Percentiles rank a stretch among this genome's conserved stretches.
phyloP scores from a whole-genome alignment of 2,329 filamentous ascomycete species.

The Paradendryphiella salina region DNA sequence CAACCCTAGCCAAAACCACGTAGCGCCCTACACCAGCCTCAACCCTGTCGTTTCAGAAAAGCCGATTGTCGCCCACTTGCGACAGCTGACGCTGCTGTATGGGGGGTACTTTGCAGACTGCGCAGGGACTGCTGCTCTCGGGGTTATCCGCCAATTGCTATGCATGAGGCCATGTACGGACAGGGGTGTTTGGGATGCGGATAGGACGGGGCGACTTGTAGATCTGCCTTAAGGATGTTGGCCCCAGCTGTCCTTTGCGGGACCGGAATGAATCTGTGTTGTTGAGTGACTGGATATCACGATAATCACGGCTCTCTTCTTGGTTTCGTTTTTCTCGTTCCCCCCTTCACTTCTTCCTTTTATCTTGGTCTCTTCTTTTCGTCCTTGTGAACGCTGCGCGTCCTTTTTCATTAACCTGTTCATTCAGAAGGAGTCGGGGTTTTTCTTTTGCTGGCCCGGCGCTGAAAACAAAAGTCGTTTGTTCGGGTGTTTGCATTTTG shows the following conservation, averaged over 20 bases:
- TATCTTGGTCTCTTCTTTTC: conserved; percentile 17
- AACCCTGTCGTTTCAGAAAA: conserved; percentile 29
- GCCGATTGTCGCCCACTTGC: conserved; percentile 20
- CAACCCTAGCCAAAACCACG: background rate
- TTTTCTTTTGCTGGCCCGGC: conserved; percentile 41
- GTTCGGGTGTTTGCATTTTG: conserved; percentile 25
- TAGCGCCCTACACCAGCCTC: conserved; percentile 9
- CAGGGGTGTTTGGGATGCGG: too few species aligned
- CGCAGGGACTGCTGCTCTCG: conserved; percentile 18
- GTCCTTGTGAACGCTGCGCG: conserved; percentile 36
- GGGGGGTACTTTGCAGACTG: too few species aligned
- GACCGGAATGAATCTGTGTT: conserved; percentile 17
- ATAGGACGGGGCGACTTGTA: conserved; percentile 13
- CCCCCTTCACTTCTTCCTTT: background rate
- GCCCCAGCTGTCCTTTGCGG: background rate
- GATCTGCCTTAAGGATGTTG: conserved; percentile 31
- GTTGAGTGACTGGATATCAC: conserved; percentile 36
- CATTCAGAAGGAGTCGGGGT: conserved; percentile 16
- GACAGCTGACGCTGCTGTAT: conserved; percentile 16
- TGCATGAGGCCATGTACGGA: too few species aligned
- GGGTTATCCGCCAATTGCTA: conserved; percentile 17
- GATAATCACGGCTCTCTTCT: conserved; percentile 20
- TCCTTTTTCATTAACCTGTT: conserved; percentile 18
- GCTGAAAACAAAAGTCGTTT: conserved; percentile 20
- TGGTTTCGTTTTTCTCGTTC: conserved; percentile 14